These are phyloP conservation scores for Isabelozyma rhagii DNA, from an alignment of 805 yeast species.

Conservation along the genomic window DNA sequence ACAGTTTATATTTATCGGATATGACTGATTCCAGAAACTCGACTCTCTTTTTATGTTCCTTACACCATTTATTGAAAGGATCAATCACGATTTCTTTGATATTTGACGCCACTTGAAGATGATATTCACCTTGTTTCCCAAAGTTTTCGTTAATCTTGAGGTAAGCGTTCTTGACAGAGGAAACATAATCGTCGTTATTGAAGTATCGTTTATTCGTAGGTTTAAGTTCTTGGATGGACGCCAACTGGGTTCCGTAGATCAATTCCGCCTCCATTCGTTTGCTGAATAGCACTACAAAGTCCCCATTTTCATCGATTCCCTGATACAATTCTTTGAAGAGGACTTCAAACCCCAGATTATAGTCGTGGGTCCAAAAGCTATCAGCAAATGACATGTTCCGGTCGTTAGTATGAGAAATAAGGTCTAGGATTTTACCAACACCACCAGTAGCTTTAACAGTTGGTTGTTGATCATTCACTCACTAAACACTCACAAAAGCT, in stretches of 20 bases:
- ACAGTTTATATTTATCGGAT: conserved; percentile 48
- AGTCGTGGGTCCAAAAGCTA: conserved; percentile 74
- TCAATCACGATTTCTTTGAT: conserved; percentile 58
- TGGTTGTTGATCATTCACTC: neutral
- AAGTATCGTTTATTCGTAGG: conserved; percentile 40
- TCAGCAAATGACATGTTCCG: conserved; percentile 60
- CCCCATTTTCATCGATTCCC: conserved; percentile 70
- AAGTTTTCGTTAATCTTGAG: conserved; percentile 55
- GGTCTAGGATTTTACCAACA: too few species aligned
- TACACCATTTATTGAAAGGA: conserved; percentile 75
- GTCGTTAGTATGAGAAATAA: neutral
- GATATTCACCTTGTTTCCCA: conserved; percentile 55
- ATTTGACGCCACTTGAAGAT: conserved; percentile 57
- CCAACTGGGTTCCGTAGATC: conserved; percentile 57
- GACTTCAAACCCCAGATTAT: conserved; percentile 48
- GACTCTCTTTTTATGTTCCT: conserved; percentile 66
- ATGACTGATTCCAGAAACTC: conserved; percentile 57
- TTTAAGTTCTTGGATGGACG: conserved; percentile 33
- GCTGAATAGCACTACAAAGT: conserved; percentile 61
- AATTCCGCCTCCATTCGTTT: conserved; percentile 72
- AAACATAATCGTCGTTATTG: conserved; percentile 54
- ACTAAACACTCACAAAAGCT: neutral
- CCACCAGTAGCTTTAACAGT: too few species aligned
- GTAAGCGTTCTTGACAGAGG: conserved; percentile 61
- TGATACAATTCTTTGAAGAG: conserved; percentile 52